Percentiles rank a stretch among this genome's conserved stretches.
phyloP scores from a whole-genome alignment of 2,329 filamentous ascomycete genomes.

The Monosporascus sp. region DNA sequence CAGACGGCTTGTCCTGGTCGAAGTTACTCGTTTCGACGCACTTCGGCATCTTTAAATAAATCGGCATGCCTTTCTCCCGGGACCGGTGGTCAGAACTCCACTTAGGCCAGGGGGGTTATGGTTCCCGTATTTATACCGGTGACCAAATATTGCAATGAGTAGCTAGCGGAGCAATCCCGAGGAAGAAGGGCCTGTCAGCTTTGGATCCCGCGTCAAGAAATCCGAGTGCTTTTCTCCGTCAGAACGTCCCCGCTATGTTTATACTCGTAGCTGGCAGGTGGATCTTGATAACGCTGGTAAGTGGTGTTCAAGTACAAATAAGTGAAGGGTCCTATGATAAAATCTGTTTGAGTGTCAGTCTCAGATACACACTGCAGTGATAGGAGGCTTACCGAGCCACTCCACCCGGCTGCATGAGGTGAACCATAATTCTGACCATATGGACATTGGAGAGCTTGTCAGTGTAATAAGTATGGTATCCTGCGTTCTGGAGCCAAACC shows the following conservation, averaged over 20 bases:
- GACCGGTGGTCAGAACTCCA: slow-evolving; percentile 41
- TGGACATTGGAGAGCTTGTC: slow-evolving; percentile 72
- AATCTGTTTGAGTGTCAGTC: slow-evolving; percentile 23
- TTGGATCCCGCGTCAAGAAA: slow-evolving; percentile 49
- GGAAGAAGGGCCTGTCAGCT: slow-evolving; percentile 50
- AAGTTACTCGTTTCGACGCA: slow-evolving; percentile 63
- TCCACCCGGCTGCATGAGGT: slow-evolving; percentile 53
- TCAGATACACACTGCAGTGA: not conserved
- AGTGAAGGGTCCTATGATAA: slow-evolving; percentile 55
- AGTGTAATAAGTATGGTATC: slow-evolving; percentile 70
- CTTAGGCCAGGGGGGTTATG: slow-evolving; percentile 19
- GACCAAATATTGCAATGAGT: slow-evolving; percentile 44
- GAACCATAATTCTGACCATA: slow-evolving; percentile 54
- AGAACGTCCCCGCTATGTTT: slow-evolving; percentile 51
- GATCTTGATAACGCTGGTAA: slow-evolving; percentile 49
- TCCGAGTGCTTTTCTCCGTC: slow-evolving; percentile 41
- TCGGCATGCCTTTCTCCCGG: slow-evolving; percentile 53
- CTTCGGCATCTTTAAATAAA: slow-evolving; percentile 50
- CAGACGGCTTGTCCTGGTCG: slow-evolving; percentile 50
- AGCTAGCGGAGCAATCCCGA: slow-evolving; percentile 53
- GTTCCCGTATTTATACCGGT: slow-evolving; percentile 16
- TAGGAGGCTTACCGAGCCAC: slow-evolving; percentile 33
- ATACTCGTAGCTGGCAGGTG: slow-evolving; percentile 49
- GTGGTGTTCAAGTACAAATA: slow-evolving; percentile 59
- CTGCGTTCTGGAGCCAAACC: slow-evolving; percentile 62